phyloP scores from a whole-genome alignment of 2,329 filamentous ascomycete species.

The Penicillium sclerotigenum region DNA sequence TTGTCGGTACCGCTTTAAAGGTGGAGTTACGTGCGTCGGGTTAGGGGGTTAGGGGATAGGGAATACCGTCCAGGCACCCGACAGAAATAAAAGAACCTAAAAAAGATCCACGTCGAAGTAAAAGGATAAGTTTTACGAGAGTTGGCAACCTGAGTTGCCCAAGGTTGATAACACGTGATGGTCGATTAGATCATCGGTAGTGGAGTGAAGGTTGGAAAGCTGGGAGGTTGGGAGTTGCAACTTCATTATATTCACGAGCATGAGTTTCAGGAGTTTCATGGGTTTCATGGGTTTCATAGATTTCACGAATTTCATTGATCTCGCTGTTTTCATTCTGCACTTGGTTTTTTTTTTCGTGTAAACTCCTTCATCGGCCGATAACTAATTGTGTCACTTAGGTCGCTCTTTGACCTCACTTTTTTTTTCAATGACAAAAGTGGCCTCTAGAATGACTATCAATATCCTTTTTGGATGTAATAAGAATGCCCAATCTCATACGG shows the following conservation, averaged over 20 bases:
- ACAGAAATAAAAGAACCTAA: neutral
- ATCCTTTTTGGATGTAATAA: neutral
- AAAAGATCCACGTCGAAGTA: neutral
- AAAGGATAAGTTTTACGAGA: neutral
- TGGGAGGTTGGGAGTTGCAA: neutral
- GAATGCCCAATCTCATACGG: neutral
- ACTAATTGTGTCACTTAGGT: neutral
- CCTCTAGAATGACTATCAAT: neutral
- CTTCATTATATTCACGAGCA: neutral
- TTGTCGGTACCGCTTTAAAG: neutral
- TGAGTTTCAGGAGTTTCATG: neutral
- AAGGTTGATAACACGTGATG: constrained; percentile 19
- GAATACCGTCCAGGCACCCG: neutral
- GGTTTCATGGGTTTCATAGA: neutral
- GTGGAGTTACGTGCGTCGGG: neutral
- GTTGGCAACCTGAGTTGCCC: constrained; percentile 2
- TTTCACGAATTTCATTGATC: neutral
- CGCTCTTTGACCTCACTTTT: neutral
- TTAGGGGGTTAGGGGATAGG: neutral
- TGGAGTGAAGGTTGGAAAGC: neutral
- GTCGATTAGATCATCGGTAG: constrained; percentile 24
- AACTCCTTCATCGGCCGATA: neutral
- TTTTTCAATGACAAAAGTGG: neutral
- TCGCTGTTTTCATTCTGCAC: neutral
- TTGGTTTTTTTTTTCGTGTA: neutral